Base-by-base conservation (phyloP, 176 grass and related monocot genomes). In the Typha latifolia region DNA sequence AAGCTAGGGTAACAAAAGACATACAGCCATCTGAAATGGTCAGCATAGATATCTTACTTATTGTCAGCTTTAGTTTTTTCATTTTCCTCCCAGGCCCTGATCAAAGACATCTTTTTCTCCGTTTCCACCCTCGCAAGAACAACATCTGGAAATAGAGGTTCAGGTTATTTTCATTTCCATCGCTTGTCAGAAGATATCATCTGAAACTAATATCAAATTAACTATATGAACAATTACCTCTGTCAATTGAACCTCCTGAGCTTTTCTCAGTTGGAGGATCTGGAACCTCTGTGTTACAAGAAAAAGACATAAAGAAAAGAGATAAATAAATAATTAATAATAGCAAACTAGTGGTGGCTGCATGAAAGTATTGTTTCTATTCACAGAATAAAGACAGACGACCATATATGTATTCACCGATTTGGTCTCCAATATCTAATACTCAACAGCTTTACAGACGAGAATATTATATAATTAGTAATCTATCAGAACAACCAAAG, bases 41-140 rank as follows among this genome's bases (percentile, higher is more conserved):
- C 51, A 23, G 51, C 14, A 29, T 18, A 53, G 6, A 48, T 0
- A 49, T 43, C 72, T 68, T 87, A 92, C 93, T 81, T 97, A 69
- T 97, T 89, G 8, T 97, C 81, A 47, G 88, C 88, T 66, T 87
- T 92, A 5, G 81, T 59, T 67, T 97, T 97, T 66, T 87, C 79
- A 32, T 84, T 97, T 12, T 85, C 83, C 56, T 90, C 88, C 93
- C 93, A 92, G 68, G 93, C 83, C 78, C 82, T 89, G 49, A 97
- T 92, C 69, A 97, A 67, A 74, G 89, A 92, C 24, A 66, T 70
- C 26, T 52, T 84, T 49, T 84, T 92, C 47, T 92, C 85, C 1
- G 81, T 69, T 62, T 92, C 93, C 52, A 92, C 68, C 64, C 80
- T 92, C 10, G 88, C 75, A 22, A 92, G 80, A 73, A 68, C 78